Evolutionary conservation across 1,284 basidiomycete genomes (phyloP), one percentile per base, ranked within the genome.

Genomic region (Xerocomus cyaneibrunnescens): DNA sequence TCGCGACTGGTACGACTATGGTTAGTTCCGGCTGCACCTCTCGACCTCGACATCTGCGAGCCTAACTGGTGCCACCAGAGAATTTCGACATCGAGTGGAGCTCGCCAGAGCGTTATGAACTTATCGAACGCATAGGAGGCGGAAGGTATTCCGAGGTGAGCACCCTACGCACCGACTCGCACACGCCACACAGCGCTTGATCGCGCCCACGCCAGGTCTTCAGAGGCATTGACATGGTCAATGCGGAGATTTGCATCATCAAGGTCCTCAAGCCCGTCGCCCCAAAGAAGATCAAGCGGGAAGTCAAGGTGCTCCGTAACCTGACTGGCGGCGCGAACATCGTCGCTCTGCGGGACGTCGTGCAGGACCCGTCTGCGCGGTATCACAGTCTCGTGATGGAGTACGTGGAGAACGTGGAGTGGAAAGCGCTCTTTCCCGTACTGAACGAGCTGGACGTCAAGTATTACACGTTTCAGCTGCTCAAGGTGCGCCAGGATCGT

Each of bases 241-340:
- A 85, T 61, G 83, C 83, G 58, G 85, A 90, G 52, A 84, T 82
- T 59, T 92, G 89, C 71, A 83, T 94, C 65, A 85, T 94, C 76
- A 94, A 94, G 71, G 91, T 94, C 16, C 77, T 95, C 55, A 95
- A 95, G 69, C 92, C 92, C 8, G 89, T 95, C 50, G 90, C 92
- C 66, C 87, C 89, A 72, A 92, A 90, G 78, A 95, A 94, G 79
- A 91, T 95, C 71, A 93, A 92, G 76, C 81, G 92, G 43, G 92
- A 95, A 74, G 90, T 94, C 74, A 94, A 94, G 78, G 91, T 94
- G 55, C 74, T 95, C 38, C 87, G 89, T 57, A 94, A 94, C 71
- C 72, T 95, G 25, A 83, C 87, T 1, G 92, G 92, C 12, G 92
- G 92, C 10, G 88, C 90, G 10, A 95, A 94, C 74, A 78, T 94